These are phyloP conservation scores for Pseudotulostoma volvatum DNA, from an alignment of 495 filamentous ascomycete genomes.

Conservation along the genomic window DNA sequence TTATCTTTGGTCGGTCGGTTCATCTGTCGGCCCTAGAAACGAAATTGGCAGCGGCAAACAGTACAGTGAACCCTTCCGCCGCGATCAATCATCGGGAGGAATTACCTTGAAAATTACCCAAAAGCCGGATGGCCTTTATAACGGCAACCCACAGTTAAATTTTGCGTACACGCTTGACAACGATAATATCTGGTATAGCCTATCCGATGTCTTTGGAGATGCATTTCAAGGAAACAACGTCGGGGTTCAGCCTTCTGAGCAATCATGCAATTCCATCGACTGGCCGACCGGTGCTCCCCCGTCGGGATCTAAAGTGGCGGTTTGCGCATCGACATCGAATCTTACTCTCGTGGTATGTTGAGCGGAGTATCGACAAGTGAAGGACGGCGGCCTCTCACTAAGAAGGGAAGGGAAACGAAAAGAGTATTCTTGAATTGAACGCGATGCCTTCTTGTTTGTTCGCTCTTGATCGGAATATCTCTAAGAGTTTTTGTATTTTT, in stretches of 20 bases:
- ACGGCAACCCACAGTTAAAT: slow-evolving; percentile 31
- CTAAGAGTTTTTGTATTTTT: too few species aligned
- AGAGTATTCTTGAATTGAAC: neutral
- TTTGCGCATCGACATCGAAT: slow-evolving; percentile 12
- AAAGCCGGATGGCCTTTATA: slow-evolving; percentile 30
- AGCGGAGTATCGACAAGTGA: too few species aligned
- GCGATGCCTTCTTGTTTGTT: slow-evolving; percentile 1
- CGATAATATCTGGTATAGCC: slow-evolving; percentile 37
- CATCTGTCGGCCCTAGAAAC: slow-evolving; percentile 14
- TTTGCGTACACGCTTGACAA: slow-evolving; percentile 38
- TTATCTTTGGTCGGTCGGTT: slow-evolving; percentile 40
- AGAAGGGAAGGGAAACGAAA: neutral
- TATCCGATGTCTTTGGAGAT: slow-evolving; percentile 41
- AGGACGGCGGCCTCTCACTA: neutral
- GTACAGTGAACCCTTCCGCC: slow-evolving; percentile 28
- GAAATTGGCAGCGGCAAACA: slow-evolving; percentile 9
- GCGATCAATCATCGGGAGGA: slow-evolving; percentile 33
- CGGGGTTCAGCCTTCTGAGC: slow-evolving; percentile 18
- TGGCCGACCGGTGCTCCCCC: slow-evolving; percentile 36
- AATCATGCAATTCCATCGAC: slow-evolving; percentile 19
- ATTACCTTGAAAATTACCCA: slow-evolving; percentile 39
- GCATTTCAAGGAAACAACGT: slow-evolving; percentile 33
- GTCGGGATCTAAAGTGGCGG: slow-evolving; percentile 27
- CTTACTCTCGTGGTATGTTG: slow-evolving; percentile 22
- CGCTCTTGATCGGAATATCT: too few species aligned